These are phyloP conservation scores for Malus fusca DNA, from an alignment of 306 rosid genomes.

Conservation along the genomic window DNA sequence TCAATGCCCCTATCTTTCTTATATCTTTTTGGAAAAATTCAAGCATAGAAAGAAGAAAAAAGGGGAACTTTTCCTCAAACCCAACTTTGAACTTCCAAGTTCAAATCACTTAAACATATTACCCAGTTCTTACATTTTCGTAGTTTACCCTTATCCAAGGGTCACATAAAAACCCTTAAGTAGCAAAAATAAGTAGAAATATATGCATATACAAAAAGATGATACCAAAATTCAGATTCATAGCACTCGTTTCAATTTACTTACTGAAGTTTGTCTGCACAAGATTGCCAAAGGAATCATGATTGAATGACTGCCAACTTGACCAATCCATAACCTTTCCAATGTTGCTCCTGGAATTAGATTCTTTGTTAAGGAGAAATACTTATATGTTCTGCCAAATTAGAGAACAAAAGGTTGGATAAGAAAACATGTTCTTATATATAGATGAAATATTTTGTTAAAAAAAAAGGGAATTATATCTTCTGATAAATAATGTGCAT, in stretches of 20 bases:
- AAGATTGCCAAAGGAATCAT: slow-evolving; percentile 62
- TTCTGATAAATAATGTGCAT: background rate
- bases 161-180: background rate
- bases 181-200: background rate
- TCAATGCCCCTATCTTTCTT: background rate
- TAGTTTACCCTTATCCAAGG: background rate
- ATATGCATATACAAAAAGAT: background rate
- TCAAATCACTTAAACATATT: background rate
- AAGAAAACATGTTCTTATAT: too few species aligned
- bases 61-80: background rate
- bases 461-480: too few species aligned
- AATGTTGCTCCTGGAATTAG: slow-evolving; percentile 46
- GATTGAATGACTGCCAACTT: slow-evolving; percentile 31
- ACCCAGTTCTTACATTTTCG: background rate
- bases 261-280: slow-evolving; percentile 45
- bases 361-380: background rate
- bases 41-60: background rate
- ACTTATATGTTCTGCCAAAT: background rate
- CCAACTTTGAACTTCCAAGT: background rate
- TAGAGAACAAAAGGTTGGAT: background rate
- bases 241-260: background rate
- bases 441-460: too few species aligned
- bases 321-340: slow-evolving; percentile 69
- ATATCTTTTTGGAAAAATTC: background rate
- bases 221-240: background rate